These are phyloP conservation scores for Xylaria sp. DNA, from an alignment of 2,329 filamentous ascomycete species.

Conservation along the genomic window DNA sequence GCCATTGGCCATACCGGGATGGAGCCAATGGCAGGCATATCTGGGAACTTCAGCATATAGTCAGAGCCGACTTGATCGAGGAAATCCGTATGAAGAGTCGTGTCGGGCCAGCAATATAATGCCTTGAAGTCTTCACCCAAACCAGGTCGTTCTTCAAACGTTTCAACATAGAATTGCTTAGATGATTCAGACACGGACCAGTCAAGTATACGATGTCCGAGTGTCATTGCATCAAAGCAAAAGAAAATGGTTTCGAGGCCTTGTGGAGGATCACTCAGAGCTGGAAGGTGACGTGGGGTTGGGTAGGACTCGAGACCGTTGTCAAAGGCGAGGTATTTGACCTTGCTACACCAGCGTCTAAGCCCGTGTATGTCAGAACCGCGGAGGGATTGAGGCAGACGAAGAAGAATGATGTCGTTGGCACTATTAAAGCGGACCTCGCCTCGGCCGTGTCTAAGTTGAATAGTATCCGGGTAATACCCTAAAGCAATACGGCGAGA, in stretches of 20 bases:
- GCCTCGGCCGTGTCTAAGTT: slow-evolving; percentile 27
- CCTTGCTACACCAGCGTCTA: slow-evolving; percentile 5
- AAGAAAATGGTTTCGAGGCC: slow-evolving; percentile 38
- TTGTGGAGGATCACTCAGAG: not conserved
- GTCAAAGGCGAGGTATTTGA: slow-evolving; percentile 40
- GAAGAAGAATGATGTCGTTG: slow-evolving; percentile 45
- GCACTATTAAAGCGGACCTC: slow-evolving; percentile 46
- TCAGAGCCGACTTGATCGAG: not conserved
- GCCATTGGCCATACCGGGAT: slow-evolving; percentile 26
- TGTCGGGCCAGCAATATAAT: slow-evolving; percentile 49
- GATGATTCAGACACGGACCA: slow-evolving; percentile 43
- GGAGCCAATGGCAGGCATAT: not conserved
- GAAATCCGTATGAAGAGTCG: slow-evolving; percentile 15
- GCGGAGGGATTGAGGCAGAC: not conserved
- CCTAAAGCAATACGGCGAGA: slow-evolving; percentile 48
- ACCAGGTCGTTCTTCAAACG: slow-evolving; percentile 35
- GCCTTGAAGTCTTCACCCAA: slow-evolving; percentile 37
- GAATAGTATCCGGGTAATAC: slow-evolving; percentile 48
- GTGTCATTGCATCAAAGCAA: slow-evolving; percentile 5
- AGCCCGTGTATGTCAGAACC: not conserved
- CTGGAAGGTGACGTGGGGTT: not conserved
- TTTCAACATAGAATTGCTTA: slow-evolving; percentile 38
- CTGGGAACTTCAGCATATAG: not conserved
- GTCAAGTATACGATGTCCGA: slow-evolving; percentile 14
- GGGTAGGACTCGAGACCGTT: not conserved